These are phyloP conservation scores for Ophiostoma montium DNA, from an alignment of 2,329 filamentous ascomycete genomes.

Conservation along the genomic window DNA sequence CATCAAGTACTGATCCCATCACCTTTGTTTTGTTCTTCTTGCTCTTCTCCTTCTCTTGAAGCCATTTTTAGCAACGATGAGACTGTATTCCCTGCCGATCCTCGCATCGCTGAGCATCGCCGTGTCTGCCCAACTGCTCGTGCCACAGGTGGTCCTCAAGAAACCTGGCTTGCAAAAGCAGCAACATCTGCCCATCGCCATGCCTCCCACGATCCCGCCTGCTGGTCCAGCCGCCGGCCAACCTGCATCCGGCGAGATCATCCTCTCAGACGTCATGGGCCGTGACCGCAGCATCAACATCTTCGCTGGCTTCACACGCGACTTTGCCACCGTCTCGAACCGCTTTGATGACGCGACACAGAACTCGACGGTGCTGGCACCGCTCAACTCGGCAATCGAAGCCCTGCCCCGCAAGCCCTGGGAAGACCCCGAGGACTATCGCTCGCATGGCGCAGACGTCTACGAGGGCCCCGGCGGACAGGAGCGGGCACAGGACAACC, in stretches of 20 bases:
- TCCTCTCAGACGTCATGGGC: conserved; percentile 74
- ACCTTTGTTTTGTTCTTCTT: background rate
- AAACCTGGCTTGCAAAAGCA: background rate
- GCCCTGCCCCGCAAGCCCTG: conserved; percentile 72
- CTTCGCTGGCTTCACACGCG: conserved; percentile 69
- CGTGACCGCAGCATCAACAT: conserved; percentile 66
- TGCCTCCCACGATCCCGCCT: conserved; percentile 14
- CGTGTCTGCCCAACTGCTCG: conserved; percentile 10
- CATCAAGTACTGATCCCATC: too few relatives aligned
- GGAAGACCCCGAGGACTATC: conserved; percentile 65
- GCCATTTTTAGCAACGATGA: conserved; percentile 5
- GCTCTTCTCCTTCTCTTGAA: background rate
- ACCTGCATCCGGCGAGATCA: conserved; percentile 29
- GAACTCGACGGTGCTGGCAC: conserved; percentile 79
- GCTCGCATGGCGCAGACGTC: conserved; percentile 48
- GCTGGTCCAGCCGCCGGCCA: conserved; percentile 13
- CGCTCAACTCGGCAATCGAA: conserved; percentile 70
- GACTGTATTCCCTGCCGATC: conserved; percentile 3
- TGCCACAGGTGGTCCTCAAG: background rate
- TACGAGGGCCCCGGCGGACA: conserved; percentile 65
- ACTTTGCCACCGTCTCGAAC: conserved; percentile 52
- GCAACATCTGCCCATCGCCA: conserved; percentile 5
- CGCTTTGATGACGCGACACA: conserved; percentile 51
- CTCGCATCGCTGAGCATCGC: conserved; percentile 10
- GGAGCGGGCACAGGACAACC: conserved; percentile 61